Evolutionary conservation across 208 protist species (phyloP).

Genomic region (Trichomonas vaginalis): DNA sequence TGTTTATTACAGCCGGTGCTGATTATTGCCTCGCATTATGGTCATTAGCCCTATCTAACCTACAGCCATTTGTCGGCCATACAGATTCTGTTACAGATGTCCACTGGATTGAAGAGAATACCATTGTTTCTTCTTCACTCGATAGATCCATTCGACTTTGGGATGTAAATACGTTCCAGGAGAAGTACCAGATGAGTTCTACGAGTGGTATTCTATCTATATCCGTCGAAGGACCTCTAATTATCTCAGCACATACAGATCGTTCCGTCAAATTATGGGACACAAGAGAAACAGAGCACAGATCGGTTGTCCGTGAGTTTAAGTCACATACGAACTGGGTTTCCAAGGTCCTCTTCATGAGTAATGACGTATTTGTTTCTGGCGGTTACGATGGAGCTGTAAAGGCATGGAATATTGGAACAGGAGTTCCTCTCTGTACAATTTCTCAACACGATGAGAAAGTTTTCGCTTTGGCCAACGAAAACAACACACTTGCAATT

Average conservation of each 20-base stretch:
- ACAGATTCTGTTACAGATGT: background rate
- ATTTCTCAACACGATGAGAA: slow-evolving; percentile 15
- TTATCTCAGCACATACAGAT: background rate
- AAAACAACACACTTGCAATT: background rate
- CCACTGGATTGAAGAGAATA: background rate
- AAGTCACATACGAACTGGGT: slow-evolving; percentile 10
- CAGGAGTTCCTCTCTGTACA: background rate
- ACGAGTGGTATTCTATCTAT: background rate
- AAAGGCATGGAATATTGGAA: slow-evolving; percentile 5
- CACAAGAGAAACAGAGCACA: background rate
- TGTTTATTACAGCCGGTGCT: background rate
- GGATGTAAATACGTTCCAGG: background rate
- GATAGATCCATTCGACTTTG: background rate
- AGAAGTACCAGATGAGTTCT: background rate
- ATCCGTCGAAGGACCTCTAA: background rate
- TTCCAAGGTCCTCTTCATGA: background rate
- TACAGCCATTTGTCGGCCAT: background rate
- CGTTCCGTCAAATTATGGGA: background rate
- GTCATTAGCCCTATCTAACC: background rate
- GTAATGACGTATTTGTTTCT: background rate
- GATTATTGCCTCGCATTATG: background rate
- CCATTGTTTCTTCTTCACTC: background rate
- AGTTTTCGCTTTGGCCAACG: background rate
- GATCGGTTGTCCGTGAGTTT: background rate
- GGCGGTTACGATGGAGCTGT: slow-evolving; percentile 14